Percentiles rank a stretch among this genome's conserved stretches.
Conservation (phyloP, 2,329 filamentous ascomycete genomes). For the Mycosphaerelloides madeirae region DNA sequence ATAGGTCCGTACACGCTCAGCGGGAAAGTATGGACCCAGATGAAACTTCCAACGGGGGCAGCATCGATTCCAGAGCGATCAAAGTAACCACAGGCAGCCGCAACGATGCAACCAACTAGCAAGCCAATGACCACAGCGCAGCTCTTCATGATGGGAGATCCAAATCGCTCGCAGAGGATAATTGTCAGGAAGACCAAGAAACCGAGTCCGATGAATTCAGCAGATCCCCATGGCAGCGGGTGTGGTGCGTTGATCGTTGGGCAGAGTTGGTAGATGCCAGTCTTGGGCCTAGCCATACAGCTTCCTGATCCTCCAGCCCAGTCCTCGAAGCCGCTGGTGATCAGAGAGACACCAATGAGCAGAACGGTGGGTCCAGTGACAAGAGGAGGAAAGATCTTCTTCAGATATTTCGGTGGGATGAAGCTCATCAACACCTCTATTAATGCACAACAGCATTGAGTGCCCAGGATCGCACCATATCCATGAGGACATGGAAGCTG, state of each 20-base stretch:
- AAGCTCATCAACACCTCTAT: conserved; percentile 72
- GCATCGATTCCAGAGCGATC: conserved; percentile 65
- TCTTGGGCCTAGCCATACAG: conserved; percentile 42
- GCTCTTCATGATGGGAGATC: conserved; percentile 78
- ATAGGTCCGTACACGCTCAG: conserved; percentile 67
- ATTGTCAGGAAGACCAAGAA: conserved; percentile 78
- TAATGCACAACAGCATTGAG: conserved; percentile 45
- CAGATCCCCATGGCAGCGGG: conserved; percentile 69
- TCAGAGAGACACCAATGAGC: conserved; percentile 68
- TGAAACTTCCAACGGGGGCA: conserved; percentile 67
- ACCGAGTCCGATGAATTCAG: conserved; percentile 73
- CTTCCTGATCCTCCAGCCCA: conserved; percentile 72
- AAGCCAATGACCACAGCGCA: conserved; percentile 71
- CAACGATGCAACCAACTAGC: conserved; percentile 72
- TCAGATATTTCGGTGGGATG: conserved; percentile 57
- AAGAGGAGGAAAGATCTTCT: conserved; percentile 73
- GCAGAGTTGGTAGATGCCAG: conserved; percentile 59
- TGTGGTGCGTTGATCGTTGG: conserved; percentile 64
- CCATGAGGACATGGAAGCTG: conserved; percentile 68
- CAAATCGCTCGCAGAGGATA: conserved; percentile 74
- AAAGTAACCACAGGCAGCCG: conserved; percentile 73
- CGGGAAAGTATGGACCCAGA: conserved; percentile 75
- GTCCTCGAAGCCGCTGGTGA: conserved; percentile 66
- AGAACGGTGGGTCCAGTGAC: conserved; percentile 65
- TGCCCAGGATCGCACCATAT: conserved; percentile 72